Percentiles rank a stretch among this genome's conserved stretches.
phyloP scores from a whole-genome alignment of 495 filamentous ascomycete genomes.

The Aspergillus saccharolyticus region DNA sequence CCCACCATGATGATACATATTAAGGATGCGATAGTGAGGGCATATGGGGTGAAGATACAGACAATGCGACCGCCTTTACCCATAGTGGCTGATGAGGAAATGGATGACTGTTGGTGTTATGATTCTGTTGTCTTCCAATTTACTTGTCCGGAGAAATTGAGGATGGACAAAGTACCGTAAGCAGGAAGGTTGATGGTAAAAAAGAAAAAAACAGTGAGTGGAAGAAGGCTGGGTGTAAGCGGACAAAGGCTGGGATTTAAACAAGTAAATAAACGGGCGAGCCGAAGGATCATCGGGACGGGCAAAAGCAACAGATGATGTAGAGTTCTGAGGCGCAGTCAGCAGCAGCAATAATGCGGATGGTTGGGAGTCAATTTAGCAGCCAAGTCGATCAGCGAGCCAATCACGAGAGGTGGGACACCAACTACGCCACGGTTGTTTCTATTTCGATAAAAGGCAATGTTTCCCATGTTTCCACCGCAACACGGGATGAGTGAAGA shows the following conservation, averaged over 20 bases:
- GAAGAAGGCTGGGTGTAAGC: background rate
- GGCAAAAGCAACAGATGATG: background rate
- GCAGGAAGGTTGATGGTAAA: background rate
- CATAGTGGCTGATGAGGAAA: constrained; percentile 43
- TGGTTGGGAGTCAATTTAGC: background rate
- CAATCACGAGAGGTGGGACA: background rate
- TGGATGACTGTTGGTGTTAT: background rate
- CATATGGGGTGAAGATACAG: constrained; percentile 78
- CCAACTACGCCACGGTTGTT: constrained; percentile 4
- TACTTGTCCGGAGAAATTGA: background rate
- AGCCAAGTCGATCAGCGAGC: background rate
- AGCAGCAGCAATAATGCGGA: background rate
- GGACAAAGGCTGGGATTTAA: constrained; percentile 6
- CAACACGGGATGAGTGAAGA: constrained; percentile 1
- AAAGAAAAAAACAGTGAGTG: background rate
- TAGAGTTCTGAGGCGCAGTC: background rate
- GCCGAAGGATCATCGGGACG: constrained; percentile 4
- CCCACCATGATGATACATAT: constrained; percentile 69
- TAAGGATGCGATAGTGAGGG: constrained; percentile 66
- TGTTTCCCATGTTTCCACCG: constrained; percentile 2
- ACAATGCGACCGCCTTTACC: constrained; percentile 69
- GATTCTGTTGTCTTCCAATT: background rate
- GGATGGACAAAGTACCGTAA: background rate
- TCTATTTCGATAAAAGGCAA: background rate
- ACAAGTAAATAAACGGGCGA: background rate